A percentile compares a stretch with the other conserved stretches of the same genome.
Conservation (phyloP, 2,329 filamentous ascomycete species). For the Colletotrichum sp. region DNA sequence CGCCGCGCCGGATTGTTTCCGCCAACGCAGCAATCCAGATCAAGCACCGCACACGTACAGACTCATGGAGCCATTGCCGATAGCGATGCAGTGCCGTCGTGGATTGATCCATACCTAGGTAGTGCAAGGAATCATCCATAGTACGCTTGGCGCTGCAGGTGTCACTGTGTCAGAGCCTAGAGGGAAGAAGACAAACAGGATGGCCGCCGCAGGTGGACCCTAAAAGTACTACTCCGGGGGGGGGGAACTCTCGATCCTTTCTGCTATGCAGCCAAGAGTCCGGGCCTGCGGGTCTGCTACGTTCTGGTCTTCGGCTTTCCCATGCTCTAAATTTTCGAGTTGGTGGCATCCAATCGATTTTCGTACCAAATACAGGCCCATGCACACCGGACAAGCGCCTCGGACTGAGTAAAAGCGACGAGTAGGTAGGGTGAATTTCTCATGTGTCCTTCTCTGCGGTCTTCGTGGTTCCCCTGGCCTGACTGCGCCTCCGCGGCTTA, state of each 20-base stretch:
- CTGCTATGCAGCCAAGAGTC: conserved; percentile 1
- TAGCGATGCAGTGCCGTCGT: background rate
- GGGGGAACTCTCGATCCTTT: background rate
- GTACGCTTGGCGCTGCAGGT: background rate
- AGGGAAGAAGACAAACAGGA: background rate
- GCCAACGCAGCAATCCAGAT: background rate
- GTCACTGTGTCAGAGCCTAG: background rate
- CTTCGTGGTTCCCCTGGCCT: background rate
- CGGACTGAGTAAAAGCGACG: background rate
- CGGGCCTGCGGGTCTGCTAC: background rate
- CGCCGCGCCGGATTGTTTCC: background rate
- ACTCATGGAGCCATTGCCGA: background rate
- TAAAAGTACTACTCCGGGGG: background rate
- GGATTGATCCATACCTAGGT: background rate
- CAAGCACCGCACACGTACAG: too few relatives aligned
- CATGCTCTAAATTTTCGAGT: background rate
- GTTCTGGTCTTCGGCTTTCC: background rate
- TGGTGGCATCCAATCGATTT: background rate
- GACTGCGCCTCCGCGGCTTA: background rate
- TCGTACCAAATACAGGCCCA: background rate
- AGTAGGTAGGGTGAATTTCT: background rate
- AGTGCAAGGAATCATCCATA: background rate
- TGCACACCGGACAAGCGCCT: background rate
- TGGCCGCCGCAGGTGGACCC: background rate
- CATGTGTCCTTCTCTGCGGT: background rate